Percentiles rank a stretch among this genome's conserved stretches.
Evolutionary conservation across 306 rosid species (phyloP).

Genomic region (Cicer judaicum): DNA sequence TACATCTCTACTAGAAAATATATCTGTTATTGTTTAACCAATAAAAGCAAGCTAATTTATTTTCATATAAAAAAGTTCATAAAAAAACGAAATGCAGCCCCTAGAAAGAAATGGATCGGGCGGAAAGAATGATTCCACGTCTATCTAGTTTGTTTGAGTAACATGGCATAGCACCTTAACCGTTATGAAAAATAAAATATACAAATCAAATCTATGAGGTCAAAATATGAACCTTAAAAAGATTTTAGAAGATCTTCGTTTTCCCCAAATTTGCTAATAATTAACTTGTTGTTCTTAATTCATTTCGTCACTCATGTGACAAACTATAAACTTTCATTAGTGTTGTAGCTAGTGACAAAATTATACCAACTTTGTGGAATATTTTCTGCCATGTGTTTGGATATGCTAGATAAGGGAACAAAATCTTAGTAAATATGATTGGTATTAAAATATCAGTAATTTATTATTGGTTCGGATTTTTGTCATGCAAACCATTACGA

Average conservation of each 20-base stretch:
- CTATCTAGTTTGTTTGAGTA: conserved; percentile 13
- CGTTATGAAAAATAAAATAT: conserved; percentile 28
- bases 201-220: conserved; percentile 51
- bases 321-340: conserved; percentile 36
- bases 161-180: conserved; percentile 53
- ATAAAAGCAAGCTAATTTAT: no score
- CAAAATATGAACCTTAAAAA: conserved; percentile 58
- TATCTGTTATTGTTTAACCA: no score
- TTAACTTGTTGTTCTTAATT: conserved; percentile 21
- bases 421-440: conserved; percentile 63
- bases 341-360: conserved; percentile 20
- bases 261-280: conserved; percentile 32
- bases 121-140: no score
- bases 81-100: no score
- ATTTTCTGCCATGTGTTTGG: conserved; percentile 83
- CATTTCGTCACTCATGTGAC: conserved; percentile 50
- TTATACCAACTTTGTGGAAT: conserved; percentile 58
- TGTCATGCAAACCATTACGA: conserved; percentile 46
- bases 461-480: conserved; percentile 50
- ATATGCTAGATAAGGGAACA: conserved; percentile 49
- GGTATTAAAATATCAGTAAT: conserved; percentile 42
- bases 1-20: no score
- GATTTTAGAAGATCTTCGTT: conserved; percentile 67
- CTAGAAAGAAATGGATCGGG: no score
- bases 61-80: no score